Conservation (phyloP, 371 early-diverging fungal genomes). For the Mucor piriformis region DNA sequence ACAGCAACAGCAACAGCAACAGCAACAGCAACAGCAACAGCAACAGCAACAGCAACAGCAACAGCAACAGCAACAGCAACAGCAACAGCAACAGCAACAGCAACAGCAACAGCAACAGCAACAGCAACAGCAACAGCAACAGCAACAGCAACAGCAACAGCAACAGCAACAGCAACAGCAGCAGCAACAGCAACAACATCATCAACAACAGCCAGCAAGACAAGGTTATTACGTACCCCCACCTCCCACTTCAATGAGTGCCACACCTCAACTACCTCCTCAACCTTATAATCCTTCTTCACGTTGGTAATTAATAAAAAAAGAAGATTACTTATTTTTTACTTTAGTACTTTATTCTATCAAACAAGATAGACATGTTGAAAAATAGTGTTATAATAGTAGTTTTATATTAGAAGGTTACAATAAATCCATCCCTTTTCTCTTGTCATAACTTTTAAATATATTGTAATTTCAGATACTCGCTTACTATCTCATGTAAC, state of each 20-base stretch:
- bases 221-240: constrained; percentile 11
- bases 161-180: neutral
- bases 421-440: no score
- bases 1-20: neutral
- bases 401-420: no score
- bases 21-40: neutral
- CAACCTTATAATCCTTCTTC: constrained; percentile 1
- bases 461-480: no score
- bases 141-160: neutral
- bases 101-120: neutral
- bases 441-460: no score
- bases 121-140: constrained; percentile 1
- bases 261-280: constrained; percentile 9
- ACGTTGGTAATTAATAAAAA: neutral
- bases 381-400: no score
- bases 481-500: no score
- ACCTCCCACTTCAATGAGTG: constrained; percentile 2
- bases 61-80: no score
- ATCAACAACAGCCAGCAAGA: neutral
- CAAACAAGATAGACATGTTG: no score
- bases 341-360: no score
- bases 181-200: neutral
- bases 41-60: neutral
- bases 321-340: no score
- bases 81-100: neutral